A percentile compares a stretch with the other conserved stretches of the same genome.
Conservation (phyloP, 371 early-diverging fungal genomes). For the Mortierella sp. region DNA sequence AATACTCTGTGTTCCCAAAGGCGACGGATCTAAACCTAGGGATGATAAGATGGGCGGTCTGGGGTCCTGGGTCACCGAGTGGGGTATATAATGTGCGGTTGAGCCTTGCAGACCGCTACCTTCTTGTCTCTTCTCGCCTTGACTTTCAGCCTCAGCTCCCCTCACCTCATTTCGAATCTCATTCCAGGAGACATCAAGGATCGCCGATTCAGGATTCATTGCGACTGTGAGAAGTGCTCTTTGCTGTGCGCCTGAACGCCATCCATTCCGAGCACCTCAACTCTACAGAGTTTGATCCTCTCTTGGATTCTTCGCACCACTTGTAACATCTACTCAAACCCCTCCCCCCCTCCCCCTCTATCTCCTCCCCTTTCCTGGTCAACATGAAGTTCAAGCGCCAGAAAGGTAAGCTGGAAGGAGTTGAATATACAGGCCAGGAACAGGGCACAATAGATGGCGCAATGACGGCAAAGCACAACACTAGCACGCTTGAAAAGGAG, state of each 20-base stretch:
- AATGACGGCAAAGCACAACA: background rate
- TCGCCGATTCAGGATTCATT: no score
- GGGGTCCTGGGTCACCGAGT: background rate
- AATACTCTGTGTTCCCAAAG: no score
- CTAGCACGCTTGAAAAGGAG: background rate
- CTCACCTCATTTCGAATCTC: no score
- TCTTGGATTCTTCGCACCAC: background rate
- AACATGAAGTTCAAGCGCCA: slow-evolving; percentile 38
- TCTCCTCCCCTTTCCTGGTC: background rate
- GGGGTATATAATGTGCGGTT: no score
- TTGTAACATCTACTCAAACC: background rate
- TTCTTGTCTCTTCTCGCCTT: no score
- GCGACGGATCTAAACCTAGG: background rate
- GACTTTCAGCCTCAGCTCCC: no score
- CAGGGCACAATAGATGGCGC: background rate
- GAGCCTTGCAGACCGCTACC: no score
- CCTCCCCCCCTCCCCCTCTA: background rate
- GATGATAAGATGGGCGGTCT: background rate
- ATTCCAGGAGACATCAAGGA: no score
- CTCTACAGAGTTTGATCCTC: no score
- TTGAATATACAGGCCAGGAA: background rate
- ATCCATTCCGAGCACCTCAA: no score
- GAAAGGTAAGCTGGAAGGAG: slow-evolving; percentile 17
- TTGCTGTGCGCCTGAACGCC: no score
- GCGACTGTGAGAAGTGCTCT: no score